These are phyloP conservation scores for Didymosphaeria variabile DNA, from an alignment of 2,329 filamentous ascomycete genomes.

Conservation along the genomic window DNA sequence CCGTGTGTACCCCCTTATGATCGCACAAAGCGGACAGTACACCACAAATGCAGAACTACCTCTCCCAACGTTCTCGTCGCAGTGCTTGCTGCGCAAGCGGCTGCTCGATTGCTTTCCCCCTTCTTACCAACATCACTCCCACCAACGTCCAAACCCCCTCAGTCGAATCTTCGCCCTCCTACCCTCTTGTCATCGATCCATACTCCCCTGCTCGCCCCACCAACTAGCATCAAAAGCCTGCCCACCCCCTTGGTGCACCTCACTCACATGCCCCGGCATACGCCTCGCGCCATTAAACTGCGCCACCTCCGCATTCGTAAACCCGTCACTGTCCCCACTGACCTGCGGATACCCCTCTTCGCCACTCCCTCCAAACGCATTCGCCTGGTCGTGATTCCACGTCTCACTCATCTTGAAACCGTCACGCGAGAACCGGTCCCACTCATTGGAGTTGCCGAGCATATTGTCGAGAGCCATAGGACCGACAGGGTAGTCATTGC, in stretches of 20 bases:
- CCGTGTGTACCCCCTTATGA: not conserved
- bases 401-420: conserved; percentile 45
- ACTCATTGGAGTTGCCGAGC: conserved; percentile 38
- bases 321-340: conserved; percentile 10
- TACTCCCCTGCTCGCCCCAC: conserved; percentile 10
- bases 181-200: conserved; percentile 4
- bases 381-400: conserved; percentile 27
- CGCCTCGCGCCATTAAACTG: not conserved
- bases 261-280: conserved; percentile 8
- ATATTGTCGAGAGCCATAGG: conserved; percentile 50
- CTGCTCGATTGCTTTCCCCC: no score
- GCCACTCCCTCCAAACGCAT: conserved; percentile 31
- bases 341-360: conserved; percentile 25
- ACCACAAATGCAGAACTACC: no score
- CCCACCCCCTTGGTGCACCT: not conserved
- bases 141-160: no score
- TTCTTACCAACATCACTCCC: not conserved
- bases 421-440: conserved; percentile 43
- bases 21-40: not conserved
- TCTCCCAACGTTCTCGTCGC: no score
- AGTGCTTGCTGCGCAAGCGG: no score
- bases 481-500: conserved; percentile 37
- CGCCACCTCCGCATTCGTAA: conserved; percentile 1
- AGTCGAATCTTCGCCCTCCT: no score
- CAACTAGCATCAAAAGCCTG: conserved; percentile 14